Evolutionary conservation across 73 alveolate genomes (phyloP).

Genomic region (Stentor coeruleus): DNA sequence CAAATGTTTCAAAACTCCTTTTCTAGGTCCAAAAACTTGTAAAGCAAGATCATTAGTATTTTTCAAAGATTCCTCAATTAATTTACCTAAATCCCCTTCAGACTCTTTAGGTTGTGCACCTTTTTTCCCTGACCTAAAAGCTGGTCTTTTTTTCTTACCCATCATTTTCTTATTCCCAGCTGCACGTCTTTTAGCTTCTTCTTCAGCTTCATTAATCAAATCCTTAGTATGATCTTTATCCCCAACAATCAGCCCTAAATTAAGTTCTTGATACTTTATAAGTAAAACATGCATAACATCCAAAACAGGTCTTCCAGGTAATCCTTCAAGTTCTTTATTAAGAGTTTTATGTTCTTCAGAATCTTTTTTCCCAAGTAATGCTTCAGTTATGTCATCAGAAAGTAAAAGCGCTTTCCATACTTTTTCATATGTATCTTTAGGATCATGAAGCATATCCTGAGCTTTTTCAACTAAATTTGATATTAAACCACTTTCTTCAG

Average conservation of each 20-base stretch:
- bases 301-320: neutral
- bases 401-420: neutral
- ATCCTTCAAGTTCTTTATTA: neutral
- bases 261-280: neutral
- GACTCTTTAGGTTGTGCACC: neutral
- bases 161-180: neutral
- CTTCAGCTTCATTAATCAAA: neutral
- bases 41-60: neutral
- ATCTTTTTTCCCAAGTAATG: neutral
- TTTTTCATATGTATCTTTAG: neutral
- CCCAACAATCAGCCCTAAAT: neutral
- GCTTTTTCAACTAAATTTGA: neutral
- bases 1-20: too few species aligned
- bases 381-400: neutral
- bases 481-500: neutral
- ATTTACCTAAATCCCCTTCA: neutral
- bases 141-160: neutral
- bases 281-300: neutral
- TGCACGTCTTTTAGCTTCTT: neutral
- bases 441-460: neutral
- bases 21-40: too few species aligned
- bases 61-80: neutral
- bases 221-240: neutral
- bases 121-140: slow-evolving; percentile 5
- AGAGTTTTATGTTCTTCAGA: neutral